These are phyloP conservation scores for Sparassis latifolia DNA, from an alignment of 1,284 basidiomycete genomes.

Conservation along the genomic window DNA sequence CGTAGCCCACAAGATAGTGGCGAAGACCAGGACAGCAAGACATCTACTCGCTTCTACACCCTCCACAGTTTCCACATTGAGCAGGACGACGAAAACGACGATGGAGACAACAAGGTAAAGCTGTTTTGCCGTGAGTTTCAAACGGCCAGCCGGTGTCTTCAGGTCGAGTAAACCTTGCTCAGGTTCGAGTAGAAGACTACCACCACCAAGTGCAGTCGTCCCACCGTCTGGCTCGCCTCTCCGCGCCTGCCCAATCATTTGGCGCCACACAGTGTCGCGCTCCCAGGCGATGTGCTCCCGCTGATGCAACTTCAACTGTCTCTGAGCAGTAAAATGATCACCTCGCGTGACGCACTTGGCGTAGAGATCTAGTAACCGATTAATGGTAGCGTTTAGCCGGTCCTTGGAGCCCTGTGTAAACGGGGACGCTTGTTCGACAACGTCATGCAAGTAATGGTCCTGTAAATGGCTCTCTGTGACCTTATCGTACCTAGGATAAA, in stretches of 20 bases:
- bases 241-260: conserved; percentile 92
- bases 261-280: conserved; percentile 93
- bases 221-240: conserved; percentile 47
- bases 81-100: conserved; percentile 49
- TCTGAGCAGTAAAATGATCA: conserved; percentile 65
- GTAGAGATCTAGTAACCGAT: conserved; percentile 70
- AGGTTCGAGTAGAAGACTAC: conserved; percentile 46
- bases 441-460: conserved; percentile 72
- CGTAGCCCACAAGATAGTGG: conserved; percentile 93
- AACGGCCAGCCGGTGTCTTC: conserved; percentile 52
- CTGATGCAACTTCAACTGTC: conserved; percentile 84
- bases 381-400: conserved; percentile 56
- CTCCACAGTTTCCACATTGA: conserved; percentile 59
- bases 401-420: conserved; percentile 66
- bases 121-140: conserved; percentile 62
- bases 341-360: conserved; percentile 82
- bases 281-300: conserved; percentile 95
- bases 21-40: conserved; percentile 86
- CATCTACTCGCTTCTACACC: conserved; percentile 84
- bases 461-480: conserved; percentile 84
- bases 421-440: conserved; percentile 65
- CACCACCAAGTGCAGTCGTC: conserved; percentile 35
- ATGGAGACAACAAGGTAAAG: conserved; percentile 56
- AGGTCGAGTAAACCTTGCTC: conserved; percentile 48
- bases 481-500: conserved; percentile 78